A percentile compares a stretch with the other conserved stretches of the same genome.
phyloP scores from a whole-genome alignment of 306 rosid species.

The Macrotyloma uniflorum region DNA sequence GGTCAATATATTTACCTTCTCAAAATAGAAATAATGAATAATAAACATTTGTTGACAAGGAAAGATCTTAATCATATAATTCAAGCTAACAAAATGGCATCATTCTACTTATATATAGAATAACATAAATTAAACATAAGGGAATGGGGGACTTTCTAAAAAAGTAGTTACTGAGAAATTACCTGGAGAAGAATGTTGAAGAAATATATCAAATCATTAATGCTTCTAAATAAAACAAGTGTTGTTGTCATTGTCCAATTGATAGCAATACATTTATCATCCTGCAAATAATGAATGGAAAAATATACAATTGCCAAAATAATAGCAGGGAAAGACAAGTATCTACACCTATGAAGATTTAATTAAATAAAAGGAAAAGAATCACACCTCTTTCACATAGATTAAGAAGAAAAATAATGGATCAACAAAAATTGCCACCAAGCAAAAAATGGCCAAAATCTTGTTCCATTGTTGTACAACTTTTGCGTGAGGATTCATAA shows the following conservation, averaged over 20 bases:
- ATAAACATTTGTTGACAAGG: not conserved
- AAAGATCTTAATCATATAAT: not conserved
- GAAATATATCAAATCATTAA: slow-evolving; percentile 69
- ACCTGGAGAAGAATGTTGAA: slow-evolving; percentile 89
- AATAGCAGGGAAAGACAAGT: slow-evolving; percentile 10
- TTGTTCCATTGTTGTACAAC: slow-evolving; percentile 71
- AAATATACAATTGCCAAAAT: slow-evolving; percentile 12
- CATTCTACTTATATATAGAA: not conserved
- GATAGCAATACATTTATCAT: slow-evolving; percentile 52
- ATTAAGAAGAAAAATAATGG: slow-evolving; percentile 77
- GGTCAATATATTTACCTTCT: not conserved
- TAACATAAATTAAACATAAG: not conserved
- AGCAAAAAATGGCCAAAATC: slow-evolving; percentile 69
- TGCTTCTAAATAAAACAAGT: slow-evolving; percentile 70
- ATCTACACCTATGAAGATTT: slow-evolving; percentile 3
- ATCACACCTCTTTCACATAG: slow-evolving; percentile 48
- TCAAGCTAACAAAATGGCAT: not conserved
- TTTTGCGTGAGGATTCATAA: slow-evolving; percentile 78
- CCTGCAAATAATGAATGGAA: slow-evolving; percentile 48
- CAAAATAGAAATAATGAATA: not conserved
- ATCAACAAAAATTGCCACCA: slow-evolving; percentile 70
- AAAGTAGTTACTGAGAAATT: slow-evolving; percentile 22
- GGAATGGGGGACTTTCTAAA: not conserved
- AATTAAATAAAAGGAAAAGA: slow-evolving; percentile 23
- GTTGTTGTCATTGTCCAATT: slow-evolving; percentile 45